Evolutionary conservation across 1,139 yeast genomes (phyloP).

Genomic region (Williopsis jadinii): DNA sequence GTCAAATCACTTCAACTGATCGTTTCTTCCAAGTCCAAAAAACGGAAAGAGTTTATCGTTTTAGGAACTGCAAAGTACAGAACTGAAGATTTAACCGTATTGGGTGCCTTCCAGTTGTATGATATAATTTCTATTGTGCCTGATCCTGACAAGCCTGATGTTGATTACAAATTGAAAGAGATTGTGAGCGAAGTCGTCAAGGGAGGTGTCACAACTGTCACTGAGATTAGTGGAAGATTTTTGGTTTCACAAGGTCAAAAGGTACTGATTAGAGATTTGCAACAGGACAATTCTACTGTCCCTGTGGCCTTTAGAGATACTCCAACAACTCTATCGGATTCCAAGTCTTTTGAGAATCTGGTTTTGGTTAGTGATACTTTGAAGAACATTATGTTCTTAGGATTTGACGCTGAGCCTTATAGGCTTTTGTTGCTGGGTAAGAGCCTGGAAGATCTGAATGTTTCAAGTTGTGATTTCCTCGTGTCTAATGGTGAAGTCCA

Average conservation of each 20-base stretch:
- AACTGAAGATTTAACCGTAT: slow-evolving; percentile 77
- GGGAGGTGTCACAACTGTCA: slow-evolving; percentile 78
- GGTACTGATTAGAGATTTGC: slow-evolving; percentile 72
- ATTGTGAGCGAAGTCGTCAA: slow-evolving; percentile 71
- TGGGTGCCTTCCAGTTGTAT: slow-evolving; percentile 69
- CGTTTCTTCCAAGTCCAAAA: slow-evolving; percentile 42
- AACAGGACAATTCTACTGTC: slow-evolving; percentile 70
- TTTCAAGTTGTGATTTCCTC: slow-evolving; percentile 60
- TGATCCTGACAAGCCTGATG: slow-evolving; percentile 83
- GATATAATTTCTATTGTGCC: slow-evolving; percentile 85
- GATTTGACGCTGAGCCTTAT: slow-evolving; percentile 94
- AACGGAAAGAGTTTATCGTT: slow-evolving; percentile 62
- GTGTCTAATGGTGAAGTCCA: slow-evolving; percentile 63
- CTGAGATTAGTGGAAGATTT: slow-evolving; percentile 80
- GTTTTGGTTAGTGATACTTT: slow-evolving; percentile 73
- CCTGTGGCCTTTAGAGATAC: slow-evolving; percentile 94
- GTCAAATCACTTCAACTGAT: slow-evolving; percentile 28
- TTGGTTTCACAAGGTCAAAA: slow-evolving; percentile 88
- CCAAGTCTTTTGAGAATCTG: slow-evolving; percentile 78
- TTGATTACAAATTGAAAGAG: slow-evolving; percentile 70
- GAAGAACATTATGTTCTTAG: slow-evolving; percentile 76
- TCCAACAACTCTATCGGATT: slow-evolving; percentile 69
- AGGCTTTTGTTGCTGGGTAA: slow-evolving; percentile 75
- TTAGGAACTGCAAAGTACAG: slow-evolving; percentile 74
- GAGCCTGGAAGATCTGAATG: slow-evolving; percentile 58